A percentile compares a stretch with the other conserved stretches of the same genome.
phyloP scores from a whole-genome alignment of 495 filamentous ascomycete genomes.

The Penicillium psychrofluorescens region DNA sequence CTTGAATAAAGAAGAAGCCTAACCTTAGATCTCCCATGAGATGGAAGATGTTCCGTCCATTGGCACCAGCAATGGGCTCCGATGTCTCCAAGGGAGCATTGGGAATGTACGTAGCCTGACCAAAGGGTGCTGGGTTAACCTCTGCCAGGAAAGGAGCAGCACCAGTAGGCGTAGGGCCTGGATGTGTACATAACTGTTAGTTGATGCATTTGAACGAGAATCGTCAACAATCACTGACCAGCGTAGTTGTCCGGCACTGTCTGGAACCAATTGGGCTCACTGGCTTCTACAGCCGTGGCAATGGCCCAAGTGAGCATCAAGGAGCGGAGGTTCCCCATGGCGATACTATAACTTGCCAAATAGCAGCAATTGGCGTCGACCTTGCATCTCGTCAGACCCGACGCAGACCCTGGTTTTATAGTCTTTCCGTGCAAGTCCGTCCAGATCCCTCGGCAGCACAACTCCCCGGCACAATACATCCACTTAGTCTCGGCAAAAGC shows the following conservation, averaged over 20 bases:
- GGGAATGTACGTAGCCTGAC: slow-evolving; percentile 40
- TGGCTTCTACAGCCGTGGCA: slow-evolving; percentile 1
- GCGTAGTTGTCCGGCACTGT: slow-evolving; percentile 11
- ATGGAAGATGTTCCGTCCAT: slow-evolving; percentile 47
- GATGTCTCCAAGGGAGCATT: slow-evolving; percentile 52
- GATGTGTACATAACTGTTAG: too few species aligned
- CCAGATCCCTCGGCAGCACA: too few species aligned
- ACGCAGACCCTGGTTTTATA: too few species aligned
- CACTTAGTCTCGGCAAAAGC: too few species aligned
- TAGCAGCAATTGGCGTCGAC: background rate
- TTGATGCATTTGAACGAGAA: background rate
- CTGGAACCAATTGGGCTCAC: slow-evolving; percentile 14
- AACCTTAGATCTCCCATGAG: slow-evolving; percentile 43
- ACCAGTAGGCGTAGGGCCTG: slow-evolving; percentile 53
- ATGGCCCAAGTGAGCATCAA: background rate
- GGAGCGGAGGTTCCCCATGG: slow-evolving; percentile 2
- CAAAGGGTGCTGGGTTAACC: slow-evolving; percentile 46
- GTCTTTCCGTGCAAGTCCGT: too few species aligned
- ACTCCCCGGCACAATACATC: too few species aligned
- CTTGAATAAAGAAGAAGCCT: too few species aligned
- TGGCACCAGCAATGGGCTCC: slow-evolving; percentile 44
- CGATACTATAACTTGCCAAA: background rate
- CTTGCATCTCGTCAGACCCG: too few species aligned
- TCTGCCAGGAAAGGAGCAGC: slow-evolving; percentile 48
- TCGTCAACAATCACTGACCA: background rate